A percentile compares a stretch with the other conserved stretches of the same genome.
These are phyloP conservation scores for Mycena capillaripes DNA, from an alignment of 768 basidiomycete genomes.

Conservation along the genomic window DNA sequence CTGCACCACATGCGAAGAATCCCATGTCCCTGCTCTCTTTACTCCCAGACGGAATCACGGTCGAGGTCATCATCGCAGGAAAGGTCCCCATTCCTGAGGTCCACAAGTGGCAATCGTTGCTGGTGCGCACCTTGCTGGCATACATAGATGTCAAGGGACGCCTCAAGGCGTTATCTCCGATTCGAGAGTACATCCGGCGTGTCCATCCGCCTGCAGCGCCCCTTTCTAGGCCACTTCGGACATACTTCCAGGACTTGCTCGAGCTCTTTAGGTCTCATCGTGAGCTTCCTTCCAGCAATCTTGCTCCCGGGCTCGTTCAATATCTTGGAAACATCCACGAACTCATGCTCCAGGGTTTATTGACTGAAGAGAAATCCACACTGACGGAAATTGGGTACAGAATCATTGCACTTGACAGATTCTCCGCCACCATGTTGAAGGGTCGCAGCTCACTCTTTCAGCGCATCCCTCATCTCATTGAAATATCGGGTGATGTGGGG, in stretches of 20 bases:
- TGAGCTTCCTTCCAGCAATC: not conserved
- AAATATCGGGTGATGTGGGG: not conserved
- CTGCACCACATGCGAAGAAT: not conserved
- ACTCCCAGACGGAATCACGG: conserved; percentile 17
- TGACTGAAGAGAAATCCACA: not conserved
- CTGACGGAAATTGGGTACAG: not conserved
- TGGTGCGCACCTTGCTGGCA: conserved; percentile 12
- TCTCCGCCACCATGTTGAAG: not conserved
- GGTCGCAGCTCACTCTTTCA: not conserved
- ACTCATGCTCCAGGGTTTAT: not conserved
- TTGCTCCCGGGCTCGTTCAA: not conserved
- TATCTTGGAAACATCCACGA: conserved; percentile 13
- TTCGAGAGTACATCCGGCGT: conserved; percentile 4
- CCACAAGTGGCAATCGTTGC: not conserved
- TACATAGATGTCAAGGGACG: not conserved
- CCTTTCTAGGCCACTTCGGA: not conserved
- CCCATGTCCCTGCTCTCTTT: conserved; percentile 11
- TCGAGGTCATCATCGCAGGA: not conserved
- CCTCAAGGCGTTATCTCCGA: conserved; percentile 1
- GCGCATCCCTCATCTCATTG: not conserved
- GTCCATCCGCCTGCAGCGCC: not conserved
- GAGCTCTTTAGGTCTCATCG: not conserved
- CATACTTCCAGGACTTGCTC: not conserved
- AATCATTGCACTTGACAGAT: not conserved
- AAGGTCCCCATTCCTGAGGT: conserved; percentile 14